Evolutionary conservation across 2,329 filamentous ascomycete species (phyloP), one percentile per base, ranked within the genome.

Genomic region (Aspergillus sp.): DNA sequence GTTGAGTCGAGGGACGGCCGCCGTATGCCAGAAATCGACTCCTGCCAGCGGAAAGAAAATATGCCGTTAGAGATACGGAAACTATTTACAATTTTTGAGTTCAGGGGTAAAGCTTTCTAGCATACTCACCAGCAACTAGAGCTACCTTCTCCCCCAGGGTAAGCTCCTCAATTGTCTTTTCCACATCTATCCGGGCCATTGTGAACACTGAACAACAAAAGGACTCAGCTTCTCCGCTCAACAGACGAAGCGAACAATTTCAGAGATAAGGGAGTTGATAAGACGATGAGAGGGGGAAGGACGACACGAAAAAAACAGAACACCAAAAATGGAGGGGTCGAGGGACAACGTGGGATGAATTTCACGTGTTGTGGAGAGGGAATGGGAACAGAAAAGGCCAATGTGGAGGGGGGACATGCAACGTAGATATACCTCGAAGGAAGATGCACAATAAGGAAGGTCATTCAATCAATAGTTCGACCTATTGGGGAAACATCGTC

Each of bases 11-110:
- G 84, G 82, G 54, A 91, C 84, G 0, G 86, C 74, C 59, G 83
- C 85, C 2, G 87, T 90, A 63, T 88, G 85, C 88, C 88, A 90
- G 69, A 90, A 89, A 70, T 90, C 87, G 61, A 55, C 64, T 52
- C 75, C 75, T 77, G 36, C 12, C 1, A 24, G 9, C 9, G 6
- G 7, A n/a, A 11, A 4, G 14, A 46, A 16, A 46, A 4, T 16
- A 7, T 9, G 6, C n/a, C 4, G 11, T 16, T 36, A 16, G 10
- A 36, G 32, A 14, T 36, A 2, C 4, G 12, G 12, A 36, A 16
- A 36, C 24, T 24, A 16, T 36, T 14, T 9, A 36, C 26, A 29
- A 29, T 29, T 9, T 29, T 3, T 62, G 20, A 42, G 12, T n/a
- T 42, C 36, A 45, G 11, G 32, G 22, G 20, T 18, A 22, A 18